Base-by-base conservation (phyloP, 257 asterid species). In the Petunia axillaris region DNA sequence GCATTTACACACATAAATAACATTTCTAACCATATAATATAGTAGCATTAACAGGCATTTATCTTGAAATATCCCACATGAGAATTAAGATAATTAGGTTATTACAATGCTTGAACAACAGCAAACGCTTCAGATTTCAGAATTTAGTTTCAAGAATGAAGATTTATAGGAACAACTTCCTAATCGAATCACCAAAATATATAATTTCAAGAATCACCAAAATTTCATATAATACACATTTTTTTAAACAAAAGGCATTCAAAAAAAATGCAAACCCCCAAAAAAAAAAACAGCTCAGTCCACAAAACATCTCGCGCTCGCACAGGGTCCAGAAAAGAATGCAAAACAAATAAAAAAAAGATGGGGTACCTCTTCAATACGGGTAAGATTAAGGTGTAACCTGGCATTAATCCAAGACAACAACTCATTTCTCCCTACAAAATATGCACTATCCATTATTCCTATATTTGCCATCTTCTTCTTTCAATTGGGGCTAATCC, bases 381-480 rank as follows among this genome's bases (percentile, higher is more conserved):
- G 93, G 76, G 92, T 79, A 81, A 94, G 98, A 86, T 86, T 88
- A 55, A 94, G 94, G 75, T 90, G 97, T 82, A 94, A 93, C 89
- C 92, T 87, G 63, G 86, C 94, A 86, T 92, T 94, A 81, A 94
- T 88, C 98, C 98, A 92, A 5, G 91, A 79, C 64, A 93, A 93
- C 83, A 94, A 91, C 87, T 94, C 98, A 83, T 92, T 92, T 84
- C 98, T 88, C 11, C 98, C 98, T 55, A 92, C 98, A 74, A 94
- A 94, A 84, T 94, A 94, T 5, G 97, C 98, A 52, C 97, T 87
- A 67, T 94, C 98, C 98, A 94, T 94, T 70, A 94, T 92, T 83
- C 98, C 98, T 38, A 94, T 94, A 82, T 87, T 92, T 39, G 97
- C 97, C 98, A 93, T 93, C 11, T 60, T 54, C 25, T 25, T 55